phyloP scores from a whole-genome alignment of 768 basidiomycete genomes.

The Lyophyllum decastes region DNA sequence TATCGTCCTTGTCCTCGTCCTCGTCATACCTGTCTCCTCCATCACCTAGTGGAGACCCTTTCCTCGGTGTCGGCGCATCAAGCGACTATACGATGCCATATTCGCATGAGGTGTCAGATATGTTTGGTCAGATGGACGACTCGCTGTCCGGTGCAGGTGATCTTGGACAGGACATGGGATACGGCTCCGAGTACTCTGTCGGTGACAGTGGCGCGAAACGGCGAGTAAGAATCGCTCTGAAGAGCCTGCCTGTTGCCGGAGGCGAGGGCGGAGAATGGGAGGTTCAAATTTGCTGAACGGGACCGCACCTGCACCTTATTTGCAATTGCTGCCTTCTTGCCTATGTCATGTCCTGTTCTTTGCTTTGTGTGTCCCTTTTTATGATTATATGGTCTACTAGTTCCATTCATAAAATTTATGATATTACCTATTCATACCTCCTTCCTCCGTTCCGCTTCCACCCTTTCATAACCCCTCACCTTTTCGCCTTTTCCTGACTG shows the following conservation, averaged over 20 bases:
- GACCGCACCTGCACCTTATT: neutral
- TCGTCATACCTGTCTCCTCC: conserved; percentile 39
- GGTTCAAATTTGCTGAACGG: conserved; percentile 62
- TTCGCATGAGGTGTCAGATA: conserved; percentile 31
- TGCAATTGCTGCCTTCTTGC: conserved; percentile 5
- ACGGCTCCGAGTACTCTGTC: conserved; percentile 40
- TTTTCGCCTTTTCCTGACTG: neutral
- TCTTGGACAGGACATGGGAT: conserved; percentile 33
- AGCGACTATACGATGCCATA: conserved; percentile 39
- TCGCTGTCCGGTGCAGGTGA: conserved; percentile 25
- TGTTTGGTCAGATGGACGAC: conserved; percentile 34
- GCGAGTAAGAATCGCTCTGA: conserved; percentile 67
- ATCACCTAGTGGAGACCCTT: conserved; percentile 51
- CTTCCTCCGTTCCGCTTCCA: conserved; percentile 1
- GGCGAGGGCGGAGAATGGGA: conserved; percentile 80
- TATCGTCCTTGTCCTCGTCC: conserved; percentile 28
- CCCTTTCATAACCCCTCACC: conserved; percentile 6
- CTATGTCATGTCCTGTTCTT: neutral
- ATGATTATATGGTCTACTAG: conserved; percentile 14
- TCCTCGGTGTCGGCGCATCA: conserved; percentile 53
- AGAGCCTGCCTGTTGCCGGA: conserved; percentile 60
- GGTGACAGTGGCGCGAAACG: conserved; percentile 40
- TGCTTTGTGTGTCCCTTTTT: conserved; percentile 10
- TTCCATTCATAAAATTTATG: conserved; percentile 16
- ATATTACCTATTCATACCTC: conserved; percentile 10